Percentiles rank a stretch among this genome's conserved stretches.
These are phyloP conservation scores for Aurantiochytrium sp. DNA, from an alignment of 108 stramenopile genomes.

Conservation along the genomic window DNA sequence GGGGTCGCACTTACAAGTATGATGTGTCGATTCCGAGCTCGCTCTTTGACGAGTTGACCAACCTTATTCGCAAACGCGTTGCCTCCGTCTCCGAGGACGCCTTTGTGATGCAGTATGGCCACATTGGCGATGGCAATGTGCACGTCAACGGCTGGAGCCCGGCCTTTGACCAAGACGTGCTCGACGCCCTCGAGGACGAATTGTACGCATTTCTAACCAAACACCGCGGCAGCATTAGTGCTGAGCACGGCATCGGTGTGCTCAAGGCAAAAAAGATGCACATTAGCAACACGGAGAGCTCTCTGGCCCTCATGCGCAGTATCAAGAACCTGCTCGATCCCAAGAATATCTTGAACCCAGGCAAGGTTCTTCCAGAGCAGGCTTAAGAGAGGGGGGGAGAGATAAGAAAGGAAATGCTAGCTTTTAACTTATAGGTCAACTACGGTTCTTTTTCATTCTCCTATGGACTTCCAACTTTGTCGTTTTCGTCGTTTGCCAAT, in stretches of 20 bases:
- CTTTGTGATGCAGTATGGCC: slow-evolving; percentile 60
- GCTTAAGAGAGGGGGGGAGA: too few species aligned
- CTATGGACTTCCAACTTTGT: too few species aligned
- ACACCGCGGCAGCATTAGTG: slow-evolving; percentile 84
- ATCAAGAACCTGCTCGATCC: slow-evolving; percentile 47
- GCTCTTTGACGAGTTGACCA: slow-evolving; percentile 60
- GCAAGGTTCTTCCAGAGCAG: slow-evolving; percentile 35
- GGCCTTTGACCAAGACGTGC: not conserved
- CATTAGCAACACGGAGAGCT: slow-evolving; percentile 2
- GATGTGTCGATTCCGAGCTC: slow-evolving; percentile 75
- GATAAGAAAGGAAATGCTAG: too few species aligned
- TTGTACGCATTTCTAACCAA: slow-evolving; percentile 61
- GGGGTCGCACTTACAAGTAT: slow-evolving; percentile 80
- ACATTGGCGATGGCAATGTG: slow-evolving; percentile 86
- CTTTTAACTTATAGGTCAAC: too few species aligned
- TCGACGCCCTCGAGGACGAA: slow-evolving; percentile 54
- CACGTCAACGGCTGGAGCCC: slow-evolving; percentile 75
- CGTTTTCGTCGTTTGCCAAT: too few species aligned
- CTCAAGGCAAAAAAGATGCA: slow-evolving; percentile 62
- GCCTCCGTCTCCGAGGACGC: slow-evolving; percentile 14
- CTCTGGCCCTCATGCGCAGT: slow-evolving; percentile 32
- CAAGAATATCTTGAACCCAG: slow-evolving; percentile 46
- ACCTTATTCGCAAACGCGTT: slow-evolving; percentile 46
- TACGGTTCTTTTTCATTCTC: too few species aligned
- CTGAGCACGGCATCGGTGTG: slow-evolving; percentile 96